Evolutionary conservation across 169 alveolate genomes (phyloP).

Genomic region (Toxoplasma gondii): DNA sequence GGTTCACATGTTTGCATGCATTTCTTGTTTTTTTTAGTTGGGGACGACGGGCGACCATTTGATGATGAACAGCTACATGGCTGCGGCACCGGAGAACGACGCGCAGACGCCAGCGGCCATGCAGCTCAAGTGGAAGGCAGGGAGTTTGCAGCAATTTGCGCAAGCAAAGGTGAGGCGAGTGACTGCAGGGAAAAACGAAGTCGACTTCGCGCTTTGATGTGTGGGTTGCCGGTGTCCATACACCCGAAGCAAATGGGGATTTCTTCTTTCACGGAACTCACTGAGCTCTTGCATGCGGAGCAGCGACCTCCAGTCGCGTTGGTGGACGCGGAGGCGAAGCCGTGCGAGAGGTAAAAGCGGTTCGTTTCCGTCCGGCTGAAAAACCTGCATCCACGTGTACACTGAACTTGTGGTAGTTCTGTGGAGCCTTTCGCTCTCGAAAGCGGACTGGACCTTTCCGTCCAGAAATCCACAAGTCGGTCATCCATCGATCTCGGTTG

Average conservation of each 20-base stretch:
- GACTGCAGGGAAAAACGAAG: neutral
- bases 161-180: conserved; percentile 63
- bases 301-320: too few relatives aligned
- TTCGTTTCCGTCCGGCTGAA: too few relatives aligned
- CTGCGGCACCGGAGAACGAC: conserved; percentile 33
- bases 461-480: too few relatives aligned
- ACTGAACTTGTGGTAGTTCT: too few relatives aligned
- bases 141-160: conserved; percentile 85
- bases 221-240: neutral
- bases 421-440: too few relatives aligned
- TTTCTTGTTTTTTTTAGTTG: neutral
- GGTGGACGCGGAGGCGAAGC: too few relatives aligned
- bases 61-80: conserved; percentile 36
- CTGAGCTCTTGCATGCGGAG: too few relatives aligned
- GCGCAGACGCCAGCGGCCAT: neutral
- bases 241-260: neutral
- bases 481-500: too few relatives aligned
- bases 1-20: neutral
- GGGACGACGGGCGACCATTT: conserved; percentile 9
- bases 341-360: too few relatives aligned
- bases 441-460: too few relatives aligned
- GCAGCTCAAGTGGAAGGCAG: conserved; percentile 87
- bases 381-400: too few relatives aligned
- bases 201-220: neutral
- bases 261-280: neutral